phyloP scores from a whole-genome alignment of 768 basidiomycete genomes.

The Infundibulicybe gibba region DNA sequence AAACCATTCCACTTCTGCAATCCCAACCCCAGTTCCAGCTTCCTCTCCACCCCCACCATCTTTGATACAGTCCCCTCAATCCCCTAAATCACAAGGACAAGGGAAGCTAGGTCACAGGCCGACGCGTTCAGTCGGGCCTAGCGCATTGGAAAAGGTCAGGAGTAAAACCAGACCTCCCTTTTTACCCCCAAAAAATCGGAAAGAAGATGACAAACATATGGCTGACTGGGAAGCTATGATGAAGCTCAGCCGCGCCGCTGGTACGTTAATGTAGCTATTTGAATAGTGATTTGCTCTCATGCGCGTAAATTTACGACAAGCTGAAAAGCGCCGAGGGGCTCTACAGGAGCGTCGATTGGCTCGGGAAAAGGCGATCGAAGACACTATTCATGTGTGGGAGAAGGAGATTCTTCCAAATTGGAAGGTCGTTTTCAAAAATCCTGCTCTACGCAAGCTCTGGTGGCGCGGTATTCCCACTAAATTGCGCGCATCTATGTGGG shows the following conservation, averaged over 20 bases:
- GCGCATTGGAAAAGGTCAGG: slow-evolving; percentile 71
- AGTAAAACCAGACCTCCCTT: slow-evolving; percentile 82
- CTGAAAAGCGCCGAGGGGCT: slow-evolving; percentile 67
- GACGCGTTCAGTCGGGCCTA: slow-evolving; percentile 61
- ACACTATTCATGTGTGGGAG: slow-evolving; percentile 74
- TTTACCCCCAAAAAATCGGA: slow-evolving; percentile 76
- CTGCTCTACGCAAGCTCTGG: slow-evolving; percentile 70
- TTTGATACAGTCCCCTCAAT: slow-evolving; percentile 19
- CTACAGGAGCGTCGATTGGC: slow-evolving; percentile 57
- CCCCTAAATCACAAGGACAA: slow-evolving; percentile 8
- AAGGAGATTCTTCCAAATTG: slow-evolving; percentile 79
- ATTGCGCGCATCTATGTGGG: slow-evolving; percentile 79
- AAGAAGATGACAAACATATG: slow-evolving; percentile 82
- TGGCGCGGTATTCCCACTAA: slow-evolving; percentile 87
- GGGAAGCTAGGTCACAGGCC: slow-evolving; percentile 35
- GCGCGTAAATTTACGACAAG: slow-evolving; percentile 29
- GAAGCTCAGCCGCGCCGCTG: slow-evolving; percentile 70
- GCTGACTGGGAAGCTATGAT: slow-evolving; percentile 89
- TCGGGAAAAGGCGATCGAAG: slow-evolving; percentile 67
- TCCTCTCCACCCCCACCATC: slow-evolving; percentile 19
- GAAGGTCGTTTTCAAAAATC: slow-evolving; percentile 66
- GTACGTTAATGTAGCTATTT: slow-evolving; percentile 34
- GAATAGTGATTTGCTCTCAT: not conserved
- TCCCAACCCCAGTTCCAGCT: slow-evolving; percentile 14
- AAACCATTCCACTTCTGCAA: slow-evolving; percentile 3